Evolutionary conservation across 148 eudicot genomes (phyloP).

Genomic region (Amaranthus hypochondriacus): DNA sequence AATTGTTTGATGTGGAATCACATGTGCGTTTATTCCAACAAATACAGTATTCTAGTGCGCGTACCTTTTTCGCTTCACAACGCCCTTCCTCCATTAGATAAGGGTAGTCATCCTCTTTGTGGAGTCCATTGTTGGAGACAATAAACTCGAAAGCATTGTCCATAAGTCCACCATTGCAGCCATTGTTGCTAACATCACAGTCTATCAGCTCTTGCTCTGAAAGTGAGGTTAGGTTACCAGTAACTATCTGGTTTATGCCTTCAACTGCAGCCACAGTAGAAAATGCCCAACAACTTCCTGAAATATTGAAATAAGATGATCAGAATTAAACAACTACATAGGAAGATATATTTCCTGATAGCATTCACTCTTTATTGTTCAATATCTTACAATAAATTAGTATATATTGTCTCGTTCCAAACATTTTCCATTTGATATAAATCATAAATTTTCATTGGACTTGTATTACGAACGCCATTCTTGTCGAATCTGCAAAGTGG

Average conservation of each 20-base stretch:
- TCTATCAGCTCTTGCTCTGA: slow-evolving; percentile 63
- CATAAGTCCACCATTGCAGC: slow-evolving; percentile 61
- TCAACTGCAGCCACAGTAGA: slow-evolving; percentile 61
- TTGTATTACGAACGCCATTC: too few species aligned
- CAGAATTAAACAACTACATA: too few species aligned
- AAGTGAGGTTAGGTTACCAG: slow-evolving; percentile 44
- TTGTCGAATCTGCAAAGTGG: too few species aligned
- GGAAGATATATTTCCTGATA: too few species aligned
- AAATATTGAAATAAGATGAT: neutral
- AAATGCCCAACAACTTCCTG: slow-evolving; percentile 74
- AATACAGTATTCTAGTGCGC: neutral
- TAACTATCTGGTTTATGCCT: slow-evolving; percentile 59
- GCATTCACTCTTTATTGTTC: too few species aligned
- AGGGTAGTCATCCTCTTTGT: slow-evolving; percentile 58
- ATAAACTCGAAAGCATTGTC: slow-evolving; percentile 51
- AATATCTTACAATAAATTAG: too few species aligned
- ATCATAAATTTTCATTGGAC: too few species aligned
- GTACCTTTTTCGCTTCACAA: slow-evolving; percentile 45
- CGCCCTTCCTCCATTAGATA: slow-evolving; percentile 49
- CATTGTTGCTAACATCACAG: slow-evolving; percentile 47
- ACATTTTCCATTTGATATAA: too few species aligned
- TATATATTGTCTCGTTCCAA: too few species aligned
- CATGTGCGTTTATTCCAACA: too few species aligned
- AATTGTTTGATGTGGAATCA: too few species aligned
- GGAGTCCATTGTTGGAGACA: slow-evolving; percentile 42